These are phyloP conservation scores for Pueraria montana DNA, from an alignment of 306 rosid species.

Conservation along the genomic window DNA sequence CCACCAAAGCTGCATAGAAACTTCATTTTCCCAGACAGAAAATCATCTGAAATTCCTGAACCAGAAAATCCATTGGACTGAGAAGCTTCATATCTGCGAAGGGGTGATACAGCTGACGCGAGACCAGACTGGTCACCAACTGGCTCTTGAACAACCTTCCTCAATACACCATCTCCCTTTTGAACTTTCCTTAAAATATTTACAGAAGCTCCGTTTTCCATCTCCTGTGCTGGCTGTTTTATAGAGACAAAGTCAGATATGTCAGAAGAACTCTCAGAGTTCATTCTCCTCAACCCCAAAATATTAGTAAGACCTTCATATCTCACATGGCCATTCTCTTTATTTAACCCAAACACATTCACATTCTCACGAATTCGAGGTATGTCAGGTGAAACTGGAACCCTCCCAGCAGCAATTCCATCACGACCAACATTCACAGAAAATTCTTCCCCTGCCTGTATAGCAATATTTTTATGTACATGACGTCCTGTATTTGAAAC, in stretches of 20 bases:
- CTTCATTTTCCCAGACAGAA: slow-evolving; percentile 64
- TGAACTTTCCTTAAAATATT: slow-evolving; percentile 49
- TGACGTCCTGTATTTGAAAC: slow-evolving; percentile 50
- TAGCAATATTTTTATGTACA: slow-evolving; percentile 49
- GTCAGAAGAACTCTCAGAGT: slow-evolving; percentile 70
- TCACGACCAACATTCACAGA: slow-evolving; percentile 56
- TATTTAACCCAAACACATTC: slow-evolving; percentile 46
- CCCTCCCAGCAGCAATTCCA: slow-evolving; percentile 51
- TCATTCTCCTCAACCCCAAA: slow-evolving; percentile 71
- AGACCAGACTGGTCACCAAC: slow-evolving; percentile 51
- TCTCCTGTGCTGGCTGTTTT: slow-evolving; percentile 58
- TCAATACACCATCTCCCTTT: slow-evolving; percentile 52
- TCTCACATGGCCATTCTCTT: slow-evolving; percentile 57
- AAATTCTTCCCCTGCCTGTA: slow-evolving; percentile 55
- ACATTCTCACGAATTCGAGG: slow-evolving; percentile 47
- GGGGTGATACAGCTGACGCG: slow-evolving; percentile 39
- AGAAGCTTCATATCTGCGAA: slow-evolving; percentile 57
- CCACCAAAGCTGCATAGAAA: slow-evolving; percentile 86
- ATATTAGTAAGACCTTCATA: slow-evolving; percentile 64
- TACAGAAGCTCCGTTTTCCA: slow-evolving; percentile 53
- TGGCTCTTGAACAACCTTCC: slow-evolving; percentile 60
- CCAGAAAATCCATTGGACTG: slow-evolving; percentile 55
- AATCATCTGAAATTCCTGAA: slow-evolving; percentile 56
- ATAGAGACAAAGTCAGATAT: slow-evolving; percentile 48
- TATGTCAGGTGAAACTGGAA: slow-evolving; percentile 48